Percentiles rank a stretch among this genome's conserved stretches.
phyloP scores from a whole-genome alignment of 345 rosid species.

The Bretschneidera sinensis region DNA sequence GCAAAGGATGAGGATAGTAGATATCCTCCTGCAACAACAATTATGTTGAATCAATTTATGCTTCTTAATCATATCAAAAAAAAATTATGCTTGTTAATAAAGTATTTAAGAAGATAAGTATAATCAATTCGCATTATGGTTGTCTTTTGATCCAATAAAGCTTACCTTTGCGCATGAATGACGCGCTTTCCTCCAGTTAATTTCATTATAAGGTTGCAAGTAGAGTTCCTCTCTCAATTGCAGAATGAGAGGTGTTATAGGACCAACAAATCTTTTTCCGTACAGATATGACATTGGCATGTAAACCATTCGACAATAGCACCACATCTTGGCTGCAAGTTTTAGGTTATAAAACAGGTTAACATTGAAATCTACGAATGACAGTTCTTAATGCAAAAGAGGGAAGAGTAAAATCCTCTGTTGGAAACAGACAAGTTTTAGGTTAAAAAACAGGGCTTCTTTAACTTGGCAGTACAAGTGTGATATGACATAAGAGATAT shows the following conservation, averaged over 20 bases:
- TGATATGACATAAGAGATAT: background rate
- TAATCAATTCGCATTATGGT: background rate
- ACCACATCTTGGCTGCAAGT: constrained; percentile 55
- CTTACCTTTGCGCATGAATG: constrained; percentile 48
- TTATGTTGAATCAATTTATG: background rate
- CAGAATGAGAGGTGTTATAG: constrained; percentile 45
- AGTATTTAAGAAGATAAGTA: background rate
- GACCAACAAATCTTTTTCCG: constrained; percentile 56
- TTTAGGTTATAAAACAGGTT: background rate
- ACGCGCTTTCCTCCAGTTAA: constrained; percentile 44
- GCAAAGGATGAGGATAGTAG: constrained; percentile 51
- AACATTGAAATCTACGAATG: background rate
- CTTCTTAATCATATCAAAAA: background rate
- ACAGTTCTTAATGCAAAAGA: too few species aligned
- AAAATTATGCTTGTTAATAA: background rate
- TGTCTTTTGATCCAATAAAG: background rate
- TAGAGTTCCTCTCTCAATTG: constrained; percentile 50
- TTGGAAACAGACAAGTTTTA: background rate
- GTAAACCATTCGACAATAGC: constrained; percentile 58
- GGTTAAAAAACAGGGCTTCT: background rate
- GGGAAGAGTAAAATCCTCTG: background rate
- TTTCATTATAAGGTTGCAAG: constrained; percentile 42
- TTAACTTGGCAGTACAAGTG: too few species aligned
- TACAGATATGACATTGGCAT: constrained; percentile 73
- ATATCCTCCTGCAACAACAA: constrained; percentile 45